Base-by-base conservation (phyloP, 768 basidiomycete genomes). In the Ephemerocybe angulata region DNA sequence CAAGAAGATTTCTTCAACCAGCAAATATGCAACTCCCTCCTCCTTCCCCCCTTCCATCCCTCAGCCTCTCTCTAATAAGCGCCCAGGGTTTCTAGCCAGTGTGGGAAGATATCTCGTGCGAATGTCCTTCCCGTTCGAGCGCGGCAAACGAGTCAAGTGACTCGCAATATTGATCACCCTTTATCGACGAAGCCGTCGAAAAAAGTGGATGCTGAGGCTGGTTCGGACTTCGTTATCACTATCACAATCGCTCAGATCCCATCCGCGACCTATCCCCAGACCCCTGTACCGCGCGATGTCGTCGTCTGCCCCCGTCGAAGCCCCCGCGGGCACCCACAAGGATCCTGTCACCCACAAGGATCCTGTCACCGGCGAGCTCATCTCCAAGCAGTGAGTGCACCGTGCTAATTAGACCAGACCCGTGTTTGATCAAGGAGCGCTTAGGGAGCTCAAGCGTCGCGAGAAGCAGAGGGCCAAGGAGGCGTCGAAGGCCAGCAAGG, bases 311-410 rank as follows among this genome's bases (percentile, higher is more conserved):
- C 25, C 48, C n/a, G 58, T 72, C 29, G 72, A 74, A 54, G 74
- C 78, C 50, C 53, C 74, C 50, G 66, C 74, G 30, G 76, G 75
- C 35, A 75, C 77, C 7, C n/a, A n/a, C n/a, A n/a, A n/a, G n/a
- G n/a, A n/a, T n/a, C n/a, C 38, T 19, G 38, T 13, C 7, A 41
- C 38, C 7, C 80, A 81, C 61, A 86, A 84, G 78, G 90, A 93
- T 69, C 88, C 88, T 38, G 82, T 93, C 59, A 97, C 96, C 0
- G 95, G 94, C 31, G 95, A 98, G 72, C 81, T 97, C 87, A 86
- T 99, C 65, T 97, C 93, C 74, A 99, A 99, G 84, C 81, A 82
- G 96, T 96, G 51, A 56, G 86, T 80, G 50, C 22, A 41, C 11
- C 15, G 37, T 29, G 38, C 12, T 15, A n/a, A 31, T 3, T 44